Evolutionary conservation across 2,329 filamentous ascomycete species (phyloP).

Genomic region (Trichoderma semiorbis): DNA sequence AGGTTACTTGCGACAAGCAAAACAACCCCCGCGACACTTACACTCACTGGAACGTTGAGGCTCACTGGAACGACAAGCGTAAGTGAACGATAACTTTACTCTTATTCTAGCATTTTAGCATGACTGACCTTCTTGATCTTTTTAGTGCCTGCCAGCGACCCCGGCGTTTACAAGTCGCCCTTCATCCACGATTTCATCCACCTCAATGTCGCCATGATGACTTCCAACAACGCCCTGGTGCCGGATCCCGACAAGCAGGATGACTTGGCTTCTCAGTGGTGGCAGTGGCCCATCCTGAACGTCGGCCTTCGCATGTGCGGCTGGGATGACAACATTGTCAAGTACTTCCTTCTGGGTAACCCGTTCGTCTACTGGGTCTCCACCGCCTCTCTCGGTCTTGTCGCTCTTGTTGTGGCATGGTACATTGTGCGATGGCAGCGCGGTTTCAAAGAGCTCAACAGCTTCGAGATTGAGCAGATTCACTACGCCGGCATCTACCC

Average conservation of each 20-base stretch:
- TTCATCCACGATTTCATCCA: conserved; percentile 98
- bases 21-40: conserved; percentile 92
- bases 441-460: conserved; percentile 78
- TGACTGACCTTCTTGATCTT: neutral
- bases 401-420: conserved; percentile 72
- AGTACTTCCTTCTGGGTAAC: conserved; percentile 98
- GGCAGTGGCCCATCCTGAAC: conserved; percentile 96
- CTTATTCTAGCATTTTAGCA: neutral
- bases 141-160: conserved; percentile 82
- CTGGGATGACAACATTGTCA: conserved; percentile 93
- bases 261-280: conserved; percentile 92
- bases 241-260: conserved; percentile 99
- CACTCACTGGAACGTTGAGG: conserved; percentile 98
- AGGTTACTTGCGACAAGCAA: conserved; percentile 89
- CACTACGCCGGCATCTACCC: conserved; percentile 93
- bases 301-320: conserved; percentile 98
- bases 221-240: conserved; percentile 96
- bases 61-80: conserved; percentile 91
- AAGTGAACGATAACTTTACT: conserved; percentile 41
- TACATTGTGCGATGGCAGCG: conserved; percentile 95
- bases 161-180: conserved; percentile 90
- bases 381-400: conserved; percentile 71
- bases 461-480: conserved; percentile 83
- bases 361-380: conserved; percentile 94
- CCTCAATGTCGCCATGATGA: conserved; percentile 99